Conservation (phyloP, 2,329 filamentous ascomycete genomes). For the Alternaria dauci region DNA sequence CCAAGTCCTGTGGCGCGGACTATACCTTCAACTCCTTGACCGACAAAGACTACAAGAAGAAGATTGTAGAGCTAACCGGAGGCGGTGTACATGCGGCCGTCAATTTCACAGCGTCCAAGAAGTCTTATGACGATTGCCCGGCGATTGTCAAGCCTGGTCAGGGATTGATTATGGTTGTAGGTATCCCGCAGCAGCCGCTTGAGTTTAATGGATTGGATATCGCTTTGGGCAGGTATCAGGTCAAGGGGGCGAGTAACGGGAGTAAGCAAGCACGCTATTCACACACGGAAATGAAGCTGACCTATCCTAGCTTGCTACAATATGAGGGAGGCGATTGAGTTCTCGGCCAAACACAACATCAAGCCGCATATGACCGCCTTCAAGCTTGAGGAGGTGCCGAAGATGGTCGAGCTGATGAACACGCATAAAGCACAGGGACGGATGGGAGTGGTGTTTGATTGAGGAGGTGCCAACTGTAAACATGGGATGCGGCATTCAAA, state of each 20-base stretch:
- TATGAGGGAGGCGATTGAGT: slow-evolving; percentile 46
- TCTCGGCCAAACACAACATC: slow-evolving; percentile 45
- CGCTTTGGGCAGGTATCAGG: slow-evolving; percentile 36
- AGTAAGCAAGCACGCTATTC: slow-evolving; percentile 30
- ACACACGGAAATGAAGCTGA: slow-evolving; percentile 39
- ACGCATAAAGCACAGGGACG: slow-evolving; percentile 41
- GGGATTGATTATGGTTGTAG: slow-evolving; percentile 47
- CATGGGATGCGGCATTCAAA: background rate
- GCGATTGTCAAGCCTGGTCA: slow-evolving; percentile 40
- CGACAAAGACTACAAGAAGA: slow-evolving; percentile 41
- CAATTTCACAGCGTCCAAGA: slow-evolving; percentile 45
- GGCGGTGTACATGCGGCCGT: slow-evolving; percentile 44
- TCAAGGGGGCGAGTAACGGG: slow-evolving; percentile 47
- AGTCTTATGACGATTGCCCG: slow-evolving; percentile 46
- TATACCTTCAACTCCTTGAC: slow-evolving; percentile 42
- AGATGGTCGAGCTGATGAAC: slow-evolving; percentile 49
- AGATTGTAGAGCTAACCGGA: slow-evolving; percentile 39
- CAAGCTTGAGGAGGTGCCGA: slow-evolving; percentile 43
- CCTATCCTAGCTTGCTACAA: slow-evolving; percentile 52
- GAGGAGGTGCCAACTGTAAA: background rate
- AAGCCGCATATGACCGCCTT: slow-evolving; percentile 41
- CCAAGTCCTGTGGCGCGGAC: slow-evolving; percentile 43
- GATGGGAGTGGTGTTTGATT: slow-evolving; percentile 45
- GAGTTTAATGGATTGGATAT: slow-evolving; percentile 46
- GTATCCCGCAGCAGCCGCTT: slow-evolving; percentile 43